Evolutionary conservation across 2,329 filamentous ascomycete species (phyloP).

Genomic region (Xylariaceae sp.): DNA sequence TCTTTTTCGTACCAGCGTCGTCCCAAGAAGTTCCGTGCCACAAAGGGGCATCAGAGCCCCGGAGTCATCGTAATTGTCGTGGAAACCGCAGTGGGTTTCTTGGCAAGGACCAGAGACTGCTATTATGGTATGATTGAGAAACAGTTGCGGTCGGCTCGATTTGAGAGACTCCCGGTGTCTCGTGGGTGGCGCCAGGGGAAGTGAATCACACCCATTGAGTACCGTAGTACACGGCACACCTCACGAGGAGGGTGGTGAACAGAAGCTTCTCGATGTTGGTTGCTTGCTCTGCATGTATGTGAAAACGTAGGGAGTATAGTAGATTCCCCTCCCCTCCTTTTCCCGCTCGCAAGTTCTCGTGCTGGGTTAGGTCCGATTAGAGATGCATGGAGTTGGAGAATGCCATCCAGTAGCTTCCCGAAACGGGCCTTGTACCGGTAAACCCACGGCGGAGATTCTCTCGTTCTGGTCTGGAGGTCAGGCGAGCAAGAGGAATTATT

Average conservation of each 20-base stretch:
- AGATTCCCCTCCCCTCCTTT: background rate
- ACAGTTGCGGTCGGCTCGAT: constrained; percentile 2
- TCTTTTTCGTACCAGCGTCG: background rate
- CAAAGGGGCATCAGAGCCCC: constrained; percentile 4
- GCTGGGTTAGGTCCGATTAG: constrained; percentile 23
- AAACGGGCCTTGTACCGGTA: background rate
- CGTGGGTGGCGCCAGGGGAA: constrained; percentile 5
- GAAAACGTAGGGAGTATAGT: background rate
- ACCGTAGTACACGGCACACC: background rate
- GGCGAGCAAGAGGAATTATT: background rate
- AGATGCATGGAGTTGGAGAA: constrained; percentile 18
- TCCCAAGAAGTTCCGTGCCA: constrained; percentile 9
- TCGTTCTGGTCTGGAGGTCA: background rate
- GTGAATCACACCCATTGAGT: background rate
- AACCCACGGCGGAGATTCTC: background rate
- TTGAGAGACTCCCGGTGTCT: constrained; percentile 12
- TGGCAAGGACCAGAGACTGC: background rate
- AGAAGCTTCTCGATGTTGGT: background rate
- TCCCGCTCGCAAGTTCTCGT: constrained; percentile 13
- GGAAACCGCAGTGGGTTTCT: background rate
- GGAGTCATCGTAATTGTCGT: background rate
- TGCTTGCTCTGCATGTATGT: background rate
- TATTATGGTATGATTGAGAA: background rate
- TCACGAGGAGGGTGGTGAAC: background rate
- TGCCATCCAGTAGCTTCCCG: constrained; percentile 10